Evolutionary conservation across 495 filamentous ascomycete genomes (phyloP).

Genomic region (Haplographium delicatum): DNA sequence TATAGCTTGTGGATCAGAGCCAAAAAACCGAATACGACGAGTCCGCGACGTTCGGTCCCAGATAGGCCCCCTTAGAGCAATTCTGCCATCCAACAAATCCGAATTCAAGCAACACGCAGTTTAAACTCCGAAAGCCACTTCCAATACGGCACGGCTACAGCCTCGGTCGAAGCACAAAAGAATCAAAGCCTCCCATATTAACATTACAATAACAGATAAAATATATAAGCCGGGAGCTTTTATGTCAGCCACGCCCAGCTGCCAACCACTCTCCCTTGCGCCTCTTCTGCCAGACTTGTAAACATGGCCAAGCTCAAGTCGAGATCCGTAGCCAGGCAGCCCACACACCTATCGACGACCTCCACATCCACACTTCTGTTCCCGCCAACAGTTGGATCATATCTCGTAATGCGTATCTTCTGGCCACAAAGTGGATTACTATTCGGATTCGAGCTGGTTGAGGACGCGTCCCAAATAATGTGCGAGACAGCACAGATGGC

Average conservation of each 20-base stretch:
- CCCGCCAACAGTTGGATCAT: constrained; percentile 59
- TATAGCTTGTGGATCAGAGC: too few species aligned
- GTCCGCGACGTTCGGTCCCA: too few species aligned
- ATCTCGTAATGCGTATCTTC: constrained; percentile 58
- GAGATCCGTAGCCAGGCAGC: constrained; percentile 58
- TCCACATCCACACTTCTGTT: constrained; percentile 54
- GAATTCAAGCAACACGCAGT: too few species aligned
- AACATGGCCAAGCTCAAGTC: constrained; percentile 63
- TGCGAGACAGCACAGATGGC: constrained; percentile 63
- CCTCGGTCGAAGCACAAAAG: too few species aligned
- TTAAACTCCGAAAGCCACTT: too few species aligned
- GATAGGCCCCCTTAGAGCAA: too few species aligned
- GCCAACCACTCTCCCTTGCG: constrained; percentile 53
- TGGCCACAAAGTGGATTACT: constrained; percentile 64
- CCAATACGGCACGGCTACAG: too few species aligned
- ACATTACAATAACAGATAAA: constrained; percentile 5
- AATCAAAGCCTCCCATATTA: neutral
- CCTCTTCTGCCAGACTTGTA: constrained; percentile 48
- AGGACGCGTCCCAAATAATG: constrained; percentile 58
- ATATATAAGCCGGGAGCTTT: neutral
- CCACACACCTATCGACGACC: constrained; percentile 71
- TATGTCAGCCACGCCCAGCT: constrained; percentile 63
- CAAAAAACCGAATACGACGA: too few species aligned
- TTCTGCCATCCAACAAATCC: too few species aligned
- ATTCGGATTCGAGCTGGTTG: constrained; percentile 55